A percentile compares a stretch with the other conserved stretches of the same genome.
These are phyloP conservation scores for Juglanconis oblonga DNA, from an alignment of 2,329 filamentous ascomycete species.

Conservation along the genomic window DNA sequence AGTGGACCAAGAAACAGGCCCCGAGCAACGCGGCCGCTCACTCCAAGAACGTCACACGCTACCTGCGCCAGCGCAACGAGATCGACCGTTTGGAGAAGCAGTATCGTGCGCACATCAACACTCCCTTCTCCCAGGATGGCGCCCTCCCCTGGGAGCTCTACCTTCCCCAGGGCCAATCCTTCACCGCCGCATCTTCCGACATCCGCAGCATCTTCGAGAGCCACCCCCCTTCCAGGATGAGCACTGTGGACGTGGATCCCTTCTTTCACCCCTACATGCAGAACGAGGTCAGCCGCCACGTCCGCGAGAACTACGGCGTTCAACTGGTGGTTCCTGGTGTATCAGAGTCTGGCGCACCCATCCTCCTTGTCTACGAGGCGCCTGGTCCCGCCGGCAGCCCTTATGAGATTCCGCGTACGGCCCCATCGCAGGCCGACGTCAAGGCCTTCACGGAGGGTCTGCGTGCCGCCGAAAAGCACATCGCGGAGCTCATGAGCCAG, in stretches of 20 bases:
- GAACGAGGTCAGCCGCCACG: constrained; percentile 58
- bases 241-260: constrained; percentile 65
- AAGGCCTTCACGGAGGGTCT: constrained; percentile 53
- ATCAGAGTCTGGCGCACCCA: constrained; percentile 54
- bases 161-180: constrained; percentile 80
- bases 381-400: constrained; percentile 42
- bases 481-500: constrained; percentile 55
- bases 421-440: constrained; percentile 49
- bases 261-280: constrained; percentile 76
- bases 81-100: constrained; percentile 77
- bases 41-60: constrained; percentile 82
- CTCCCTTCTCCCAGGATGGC: constrained; percentile 66
- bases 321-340: constrained; percentile 69
- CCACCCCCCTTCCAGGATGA: constrained; percentile 71
- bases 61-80: constrained; percentile 77
- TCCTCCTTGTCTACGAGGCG: constrained; percentile 75
- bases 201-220: constrained; percentile 71
- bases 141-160: constrained; percentile 85
- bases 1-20: constrained; percentile 49
- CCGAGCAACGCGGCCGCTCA: constrained; percentile 72
- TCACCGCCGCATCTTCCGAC: constrained; percentile 70
- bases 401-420: constrained; percentile 54
- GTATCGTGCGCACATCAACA: constrained; percentile 84
- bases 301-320: constrained; percentile 69
- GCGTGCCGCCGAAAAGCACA: constrained; percentile 53